Base-by-base conservation (phyloP, 2,329 filamentous ascomycete genomes). In the Aspergillus brunneoviolaceus region DNA sequence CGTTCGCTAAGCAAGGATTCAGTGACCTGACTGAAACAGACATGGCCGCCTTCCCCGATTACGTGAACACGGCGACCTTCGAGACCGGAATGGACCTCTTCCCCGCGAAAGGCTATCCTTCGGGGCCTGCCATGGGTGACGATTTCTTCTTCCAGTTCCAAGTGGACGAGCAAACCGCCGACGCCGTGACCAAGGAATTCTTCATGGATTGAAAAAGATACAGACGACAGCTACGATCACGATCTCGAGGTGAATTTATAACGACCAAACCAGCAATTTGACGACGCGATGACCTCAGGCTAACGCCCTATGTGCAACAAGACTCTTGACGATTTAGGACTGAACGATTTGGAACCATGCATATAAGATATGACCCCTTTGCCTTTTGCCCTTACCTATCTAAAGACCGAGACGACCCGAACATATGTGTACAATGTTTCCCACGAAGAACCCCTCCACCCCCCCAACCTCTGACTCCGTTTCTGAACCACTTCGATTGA, bases 111-210 rank as follows among this genome's bases (percentile, higher is more conserved):
- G 60, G 63, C 6, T 72, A 71, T 56, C 64, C 70, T 5, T 63
- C 63, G 12, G 64, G 65, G 14, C 42, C 65, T 23, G 48, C 63
- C 27, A 64, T 75, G 50, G 67, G 71, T 31, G 70, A 71, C 14
- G 74, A 77, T 56, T 74, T 74, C 57, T 71, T 77, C 49, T 71
- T 74, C 39, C 73, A 76, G 53, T 77, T 76, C 51, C 68, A 75
- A 49, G 67, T 74, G n/a, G 74, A 77, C 27, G 67, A 69, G n/a
- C 67, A 67, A 53, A 59, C 65, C 23, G 65, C 67, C 6, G 67
- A 69, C 31, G 64, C 63, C 51, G 63, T 68, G 65, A 62, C 65
- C 1, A 61, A 63, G 31, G 67, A 69, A 27, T 67, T 69, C 54
- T 65, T 69, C 57, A 59, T 66, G 60, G 67, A 69, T 25, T 70